These are phyloP conservation scores for Monilinia polystroma DNA, from an alignment of 2,329 filamentous ascomycete genomes.

Conservation along the genomic window DNA sequence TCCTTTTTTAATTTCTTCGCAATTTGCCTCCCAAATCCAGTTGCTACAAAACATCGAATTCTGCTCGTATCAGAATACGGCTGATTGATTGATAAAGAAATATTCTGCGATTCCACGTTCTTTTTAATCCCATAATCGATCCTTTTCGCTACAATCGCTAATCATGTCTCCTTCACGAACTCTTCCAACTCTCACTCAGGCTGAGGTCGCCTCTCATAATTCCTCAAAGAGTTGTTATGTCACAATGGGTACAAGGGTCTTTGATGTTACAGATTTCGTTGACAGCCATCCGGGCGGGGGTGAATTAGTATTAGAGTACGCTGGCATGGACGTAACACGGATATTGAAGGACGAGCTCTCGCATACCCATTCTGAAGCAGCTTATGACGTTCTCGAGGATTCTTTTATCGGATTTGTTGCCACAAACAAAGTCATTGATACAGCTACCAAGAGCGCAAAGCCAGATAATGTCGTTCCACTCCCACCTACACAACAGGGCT, in stretches of 20 bases:
- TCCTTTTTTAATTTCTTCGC: constrained; percentile 3
- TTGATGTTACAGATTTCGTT: constrained; percentile 90
- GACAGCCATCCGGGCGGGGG: constrained; percentile 87
- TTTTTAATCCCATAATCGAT: neutral
- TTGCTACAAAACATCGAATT: constrained; percentile 1
- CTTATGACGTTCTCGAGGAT: constrained; percentile 94
- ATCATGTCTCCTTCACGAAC: constrained; percentile 72
- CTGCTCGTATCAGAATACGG: neutral
- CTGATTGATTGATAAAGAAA: neutral
- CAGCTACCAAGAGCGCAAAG: constrained; percentile 42
- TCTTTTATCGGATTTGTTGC: constrained; percentile 78
- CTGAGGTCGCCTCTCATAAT: constrained; percentile 81
- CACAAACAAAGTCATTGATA: constrained; percentile 47
- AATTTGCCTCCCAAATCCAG: constrained; percentile 12
- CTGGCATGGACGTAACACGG: constrained; percentile 77
- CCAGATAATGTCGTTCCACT: constrained; percentile 51
- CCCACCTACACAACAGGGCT: constrained; percentile 49
- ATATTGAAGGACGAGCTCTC: constrained; percentile 82
- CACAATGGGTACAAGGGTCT: constrained; percentile 84
- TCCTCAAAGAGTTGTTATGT: constrained; percentile 86
- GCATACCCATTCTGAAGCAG: constrained; percentile 83
- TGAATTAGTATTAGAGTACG: constrained; percentile 86
- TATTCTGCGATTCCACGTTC: neutral
- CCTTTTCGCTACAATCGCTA: constrained; percentile 3
- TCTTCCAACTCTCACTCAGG: constrained; percentile 77